A percentile compares a stretch with the other conserved stretches of the same genome.
Evolutionary conservation across 78 protist species (phyloP).

Genomic region (Anaeramoeba flamelloides): DNA sequence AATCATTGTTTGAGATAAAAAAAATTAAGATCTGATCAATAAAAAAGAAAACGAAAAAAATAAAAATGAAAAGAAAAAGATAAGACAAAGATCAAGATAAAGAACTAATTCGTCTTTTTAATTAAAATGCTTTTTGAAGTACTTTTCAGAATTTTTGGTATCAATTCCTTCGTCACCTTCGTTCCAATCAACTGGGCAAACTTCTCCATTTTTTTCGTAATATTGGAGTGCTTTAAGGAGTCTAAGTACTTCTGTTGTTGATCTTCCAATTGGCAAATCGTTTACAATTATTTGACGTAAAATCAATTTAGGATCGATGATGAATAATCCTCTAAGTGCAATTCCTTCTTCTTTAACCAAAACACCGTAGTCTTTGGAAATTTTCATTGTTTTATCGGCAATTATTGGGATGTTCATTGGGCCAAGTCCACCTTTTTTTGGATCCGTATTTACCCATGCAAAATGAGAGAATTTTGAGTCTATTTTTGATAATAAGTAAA

Average conservation of each 20-base stretch:
- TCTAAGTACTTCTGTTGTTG: constrained; percentile 58
- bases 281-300: constrained; percentile 52
- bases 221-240: constrained; percentile 48
- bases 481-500: no score
- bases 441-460: constrained; percentile 77
- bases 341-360: constrained; percentile 43
- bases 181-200: constrained; percentile 74
- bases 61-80: no score
- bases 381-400: constrained; percentile 55
- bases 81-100: no score
- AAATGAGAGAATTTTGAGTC: constrained; percentile 68
- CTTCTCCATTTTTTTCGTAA: constrained; percentile 56
- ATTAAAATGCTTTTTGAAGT: no score
- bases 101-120: no score
- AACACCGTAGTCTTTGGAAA: constrained; percentile 65
- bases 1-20: no score
- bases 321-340: constrained; percentile 58
- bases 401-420: constrained; percentile 63
- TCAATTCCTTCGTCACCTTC: no score
- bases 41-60: no score
- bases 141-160: no score
- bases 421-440: constrained; percentile 84
- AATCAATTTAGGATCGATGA: constrained; percentile 44
- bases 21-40: no score
- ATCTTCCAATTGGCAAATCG: constrained; percentile 65